Evolutionary conservation across 805 yeast genomes (phyloP).

Genomic region (Ogataea haglerorum): DNA sequence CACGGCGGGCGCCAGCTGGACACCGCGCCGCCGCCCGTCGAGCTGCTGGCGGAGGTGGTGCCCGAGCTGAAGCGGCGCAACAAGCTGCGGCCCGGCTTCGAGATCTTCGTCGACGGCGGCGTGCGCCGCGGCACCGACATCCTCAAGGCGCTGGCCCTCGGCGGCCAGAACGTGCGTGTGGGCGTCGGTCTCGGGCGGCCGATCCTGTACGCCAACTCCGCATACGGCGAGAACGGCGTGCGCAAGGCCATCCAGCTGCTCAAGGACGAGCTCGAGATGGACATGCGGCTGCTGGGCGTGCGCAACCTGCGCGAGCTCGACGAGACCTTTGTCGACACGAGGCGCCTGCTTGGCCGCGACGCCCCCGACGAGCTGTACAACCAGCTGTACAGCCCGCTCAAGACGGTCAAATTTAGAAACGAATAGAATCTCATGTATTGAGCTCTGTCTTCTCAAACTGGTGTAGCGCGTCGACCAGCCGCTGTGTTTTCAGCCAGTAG

Average conservation of each 20-base stretch:
- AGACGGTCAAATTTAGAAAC: constrained; percentile 29
- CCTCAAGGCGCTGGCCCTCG: constrained; percentile 62
- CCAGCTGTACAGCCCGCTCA: constrained; percentile 29
- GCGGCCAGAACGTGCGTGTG: constrained; percentile 67
- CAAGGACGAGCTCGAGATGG: constrained; percentile 67
- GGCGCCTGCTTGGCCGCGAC: constrained; percentile 32
- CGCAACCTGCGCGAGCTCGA: constrained; percentile 56
- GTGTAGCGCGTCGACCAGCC: constrained; percentile 21
- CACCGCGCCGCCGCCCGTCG: constrained; percentile 74
- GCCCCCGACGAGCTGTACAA: constrained; percentile 33
- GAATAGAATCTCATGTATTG: constrained; percentile 17
- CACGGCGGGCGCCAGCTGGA: constrained; percentile 92
- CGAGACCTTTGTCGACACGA: constrained; percentile 57
- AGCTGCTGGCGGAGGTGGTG: constrained; percentile 68
- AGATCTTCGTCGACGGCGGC: constrained; percentile 66
- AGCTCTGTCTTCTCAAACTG: constrained; percentile 5
- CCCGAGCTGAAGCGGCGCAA: constrained; percentile 43
- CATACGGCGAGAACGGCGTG: constrained; percentile 65
- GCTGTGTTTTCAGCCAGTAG: constrained; percentile 29
- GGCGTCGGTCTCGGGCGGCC: constrained; percentile 74
- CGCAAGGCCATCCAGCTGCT: constrained; percentile 56
- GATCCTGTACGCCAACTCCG: constrained; percentile 58
- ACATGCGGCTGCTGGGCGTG: constrained; percentile 79
- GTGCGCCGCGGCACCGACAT: constrained; percentile 66
- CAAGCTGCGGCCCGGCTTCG: constrained; percentile 49